A percentile compares a stretch with the other conserved stretches of the same genome.
Conservation (phyloP, 2,329 filamentous ascomycete genomes). For the Alternaria angustiovoidea region DNA sequence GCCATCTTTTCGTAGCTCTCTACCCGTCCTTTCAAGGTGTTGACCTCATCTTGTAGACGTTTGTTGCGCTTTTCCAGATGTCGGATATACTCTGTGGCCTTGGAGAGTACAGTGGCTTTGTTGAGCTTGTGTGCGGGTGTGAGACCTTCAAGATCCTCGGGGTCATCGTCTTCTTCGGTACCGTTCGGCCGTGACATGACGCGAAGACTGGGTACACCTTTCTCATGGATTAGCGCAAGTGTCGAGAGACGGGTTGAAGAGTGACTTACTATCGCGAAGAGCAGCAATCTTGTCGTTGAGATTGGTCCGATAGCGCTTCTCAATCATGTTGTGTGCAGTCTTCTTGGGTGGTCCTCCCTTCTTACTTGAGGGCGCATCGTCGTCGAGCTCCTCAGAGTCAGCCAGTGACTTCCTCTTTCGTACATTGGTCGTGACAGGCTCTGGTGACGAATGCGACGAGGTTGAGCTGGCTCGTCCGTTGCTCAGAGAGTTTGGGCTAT, state of each 20-base stretch:
- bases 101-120: constrained; percentile 95
- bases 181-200: constrained; percentile 71
- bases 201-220: constrained; percentile 79
- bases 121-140: constrained; percentile 90
- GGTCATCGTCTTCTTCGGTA: constrained; percentile 79
- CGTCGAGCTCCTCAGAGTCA: constrained; percentile 68
- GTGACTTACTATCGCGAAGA: constrained; percentile 73
- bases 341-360: constrained; percentile 75
- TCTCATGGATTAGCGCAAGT: constrained; percentile 3
- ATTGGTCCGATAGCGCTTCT: constrained; percentile 95
- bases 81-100: constrained; percentile 94
- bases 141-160: constrained; percentile 75
- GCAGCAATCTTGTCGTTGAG: constrained; percentile 97
- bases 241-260: not conserved
- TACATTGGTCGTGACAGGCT: constrained; percentile 44
- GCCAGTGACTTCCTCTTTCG: constrained; percentile 52
- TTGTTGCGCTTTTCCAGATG: constrained; percentile 92
- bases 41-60: constrained; percentile 82
- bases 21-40: constrained; percentile 77
- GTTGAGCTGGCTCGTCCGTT: constrained; percentile 46
- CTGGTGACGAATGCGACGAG: constrained; percentile 70
- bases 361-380: constrained; percentile 59
- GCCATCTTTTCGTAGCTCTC: constrained; percentile 73
- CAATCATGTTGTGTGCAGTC: constrained; percentile 97
- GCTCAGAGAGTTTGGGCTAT: constrained; percentile 48